Base-by-base conservation (phyloP, 139 green algal species). In the Eudorina sp. region DNA sequence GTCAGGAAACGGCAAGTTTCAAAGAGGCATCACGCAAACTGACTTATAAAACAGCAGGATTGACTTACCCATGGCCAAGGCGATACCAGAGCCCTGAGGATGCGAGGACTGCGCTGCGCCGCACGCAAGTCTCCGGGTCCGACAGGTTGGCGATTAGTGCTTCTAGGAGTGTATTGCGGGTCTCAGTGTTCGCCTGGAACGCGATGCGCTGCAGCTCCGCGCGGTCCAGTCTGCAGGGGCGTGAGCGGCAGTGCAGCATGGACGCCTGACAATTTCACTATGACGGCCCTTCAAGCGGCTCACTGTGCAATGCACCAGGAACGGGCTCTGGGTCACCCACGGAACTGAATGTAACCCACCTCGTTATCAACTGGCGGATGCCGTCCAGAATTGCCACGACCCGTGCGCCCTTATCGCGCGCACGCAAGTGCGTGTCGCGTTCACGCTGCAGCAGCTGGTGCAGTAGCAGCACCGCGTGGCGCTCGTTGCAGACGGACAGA, bases 301-400 rank as follows among this genome's bases (percentile, higher is more conserved):
- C n/a, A n/a, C n/a, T n/a, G n/a, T n/a, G n/a, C n/a, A n/a, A n/a
- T n/a, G n/a, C n/a, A n/a, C n/a, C n/a, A n/a, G n/a, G n/a, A n/a
- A n/a, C n/a, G n/a, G n/a, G n/a, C n/a, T n/a, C n/a, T n/a, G n/a
- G n/a, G n/a, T n/a, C n/a, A n/a, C n/a, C n/a, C n/a, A n/a, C n/a
- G n/a, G n/a, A n/a, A n/a, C n/a, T n/a, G n/a, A n/a, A n/a, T n/a
- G 51, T 25, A 75, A 46, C 83, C 3, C 46, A 87, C 81, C 81
- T 87, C 7, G 45, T 48, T 8, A 68, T 68, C 81, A 78, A 23
- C 34, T 68, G 43, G 11, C 81, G 45, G 0, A n/a, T 43, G 62
- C 81, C 81, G n/a, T 88, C 83, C 36, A 88, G 60, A 3, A 88
- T 36, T 43, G 83, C 83, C 34, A 81, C 68, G 68, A 88, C 62